Conservation (phyloP, 225 moss, liverwort and hornwort species). For the Neckera pumila region DNA sequence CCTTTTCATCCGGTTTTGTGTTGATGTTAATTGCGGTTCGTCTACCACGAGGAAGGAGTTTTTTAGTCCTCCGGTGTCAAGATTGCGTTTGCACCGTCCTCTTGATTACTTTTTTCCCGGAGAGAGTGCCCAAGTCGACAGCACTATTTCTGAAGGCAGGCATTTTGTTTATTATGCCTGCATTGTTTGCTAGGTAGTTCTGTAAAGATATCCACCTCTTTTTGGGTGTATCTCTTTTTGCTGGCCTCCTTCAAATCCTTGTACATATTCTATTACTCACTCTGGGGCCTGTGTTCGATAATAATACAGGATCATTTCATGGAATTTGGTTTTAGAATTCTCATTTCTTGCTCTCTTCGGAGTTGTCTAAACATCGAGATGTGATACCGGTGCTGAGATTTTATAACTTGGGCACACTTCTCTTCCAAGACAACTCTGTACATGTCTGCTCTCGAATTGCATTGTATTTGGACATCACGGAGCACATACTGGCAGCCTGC, state of each 20-base stretch:
- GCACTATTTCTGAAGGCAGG: not conserved
- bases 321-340: not conserved
- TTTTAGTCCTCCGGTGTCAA: not conserved
- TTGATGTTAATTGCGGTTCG: not conserved
- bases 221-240: not conserved
- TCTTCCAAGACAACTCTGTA: not conserved
- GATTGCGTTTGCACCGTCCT: not conserved
- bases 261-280: not conserved
- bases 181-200: not conserved
- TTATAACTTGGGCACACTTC: not conserved
- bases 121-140: not conserved
- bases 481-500: not conserved
- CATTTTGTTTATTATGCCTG: not conserved
- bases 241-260: not conserved
- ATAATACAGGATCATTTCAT: not conserved
- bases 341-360: not conserved
- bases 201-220: not conserved
- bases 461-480: not conserved
- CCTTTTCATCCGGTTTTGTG: not conserved
- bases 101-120: not conserved
- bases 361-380: not conserved
- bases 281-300: not conserved
- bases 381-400: not conserved
- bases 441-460: not conserved
- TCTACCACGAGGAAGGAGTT: not conserved